Evolutionary conservation across 2,329 filamentous ascomycete genomes (phyloP).

Genomic region (Albifimbria verrucaria): DNA sequence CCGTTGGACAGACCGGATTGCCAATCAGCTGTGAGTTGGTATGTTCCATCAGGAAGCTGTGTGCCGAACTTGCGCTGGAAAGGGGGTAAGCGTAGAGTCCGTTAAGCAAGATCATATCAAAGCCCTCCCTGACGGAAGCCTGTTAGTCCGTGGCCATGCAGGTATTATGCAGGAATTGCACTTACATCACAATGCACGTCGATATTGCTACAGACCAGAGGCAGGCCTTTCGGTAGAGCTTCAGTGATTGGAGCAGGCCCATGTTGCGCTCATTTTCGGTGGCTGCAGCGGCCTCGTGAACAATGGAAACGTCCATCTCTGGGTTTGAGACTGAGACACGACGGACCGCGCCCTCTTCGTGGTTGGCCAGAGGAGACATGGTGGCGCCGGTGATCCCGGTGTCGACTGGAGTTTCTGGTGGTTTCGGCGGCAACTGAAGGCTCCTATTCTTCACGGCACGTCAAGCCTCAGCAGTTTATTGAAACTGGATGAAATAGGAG

Average conservation of each 20-base stretch:
- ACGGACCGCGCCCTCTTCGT: not conserved
- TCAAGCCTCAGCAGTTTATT: too few species aligned
- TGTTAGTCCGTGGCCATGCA: too few species aligned
- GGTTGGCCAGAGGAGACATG: not conserved
- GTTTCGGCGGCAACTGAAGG: too few species aligned
- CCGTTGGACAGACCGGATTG: conserved; percentile 49
- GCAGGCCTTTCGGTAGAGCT: conserved; percentile 35
- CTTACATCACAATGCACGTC: conserved; percentile 34
- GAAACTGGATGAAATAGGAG: too few species aligned
- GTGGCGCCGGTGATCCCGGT: too few species aligned
- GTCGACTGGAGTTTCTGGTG: too few species aligned
- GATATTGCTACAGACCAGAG: conserved; percentile 36
- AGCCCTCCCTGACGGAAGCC: conserved; percentile 27
- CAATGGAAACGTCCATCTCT: not conserved
- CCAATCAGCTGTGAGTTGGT: conserved; percentile 48
- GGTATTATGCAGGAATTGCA: too few species aligned
- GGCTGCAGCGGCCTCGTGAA: conserved; percentile 18
- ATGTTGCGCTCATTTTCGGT: conserved; percentile 31
- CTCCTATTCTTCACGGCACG: too few species aligned
- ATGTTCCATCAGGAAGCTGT: conserved; percentile 29
- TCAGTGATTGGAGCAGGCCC: conserved; percentile 30
- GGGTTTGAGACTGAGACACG: not conserved
- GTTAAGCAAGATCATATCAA: conserved; percentile 36
- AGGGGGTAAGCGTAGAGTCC: conserved; percentile 39
- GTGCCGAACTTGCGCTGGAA: conserved; percentile 38